Conservation (phyloP, 2,329 filamentous ascomycete species). For the Chrysoporthe deuterocubensis region DNA sequence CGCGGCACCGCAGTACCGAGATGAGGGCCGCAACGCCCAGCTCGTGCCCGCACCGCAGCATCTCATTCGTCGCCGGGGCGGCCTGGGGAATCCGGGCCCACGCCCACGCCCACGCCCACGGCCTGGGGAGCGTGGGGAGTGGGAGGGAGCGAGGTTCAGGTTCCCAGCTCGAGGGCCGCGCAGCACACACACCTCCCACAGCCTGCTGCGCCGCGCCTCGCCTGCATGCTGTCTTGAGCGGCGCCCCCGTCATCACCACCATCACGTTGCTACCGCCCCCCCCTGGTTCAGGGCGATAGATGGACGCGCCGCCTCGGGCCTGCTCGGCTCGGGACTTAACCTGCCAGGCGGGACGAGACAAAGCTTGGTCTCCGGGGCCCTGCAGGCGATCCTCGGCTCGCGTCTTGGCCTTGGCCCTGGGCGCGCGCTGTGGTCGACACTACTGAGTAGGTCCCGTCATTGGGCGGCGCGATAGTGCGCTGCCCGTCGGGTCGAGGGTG, state of each 20-base stretch:
- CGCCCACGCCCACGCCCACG: background rate
- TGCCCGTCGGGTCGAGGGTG: too few species aligned
- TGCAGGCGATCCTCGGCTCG: background rate
- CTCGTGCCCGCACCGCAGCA: background rate
- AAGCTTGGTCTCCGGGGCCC: background rate
- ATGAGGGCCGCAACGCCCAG: background rate
- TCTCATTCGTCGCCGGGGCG: background rate
- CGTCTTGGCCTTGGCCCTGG: background rate
- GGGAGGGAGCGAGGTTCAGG: too few species aligned
- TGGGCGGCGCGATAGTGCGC: too few species aligned
- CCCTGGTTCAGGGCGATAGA: too few species aligned
- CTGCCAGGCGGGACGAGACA: background rate
- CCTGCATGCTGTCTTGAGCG: background rate
- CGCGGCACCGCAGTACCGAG: background rate
- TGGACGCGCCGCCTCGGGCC: too few species aligned
- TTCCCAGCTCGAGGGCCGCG: too few species aligned
- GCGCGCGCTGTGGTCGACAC: too few species aligned
- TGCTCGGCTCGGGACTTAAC: too few species aligned
- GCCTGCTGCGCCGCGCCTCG: too few species aligned
- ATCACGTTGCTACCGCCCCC: background rate
- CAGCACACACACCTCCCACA: too few species aligned
- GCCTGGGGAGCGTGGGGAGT: too few species aligned
- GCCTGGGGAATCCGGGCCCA: background rate
- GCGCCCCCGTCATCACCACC: background rate
- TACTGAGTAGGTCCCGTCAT: too few species aligned